phyloP scores from a whole-genome alignment of 805 yeast genomes.

The Saccharomycopsis oosterbeekiorum region DNA sequence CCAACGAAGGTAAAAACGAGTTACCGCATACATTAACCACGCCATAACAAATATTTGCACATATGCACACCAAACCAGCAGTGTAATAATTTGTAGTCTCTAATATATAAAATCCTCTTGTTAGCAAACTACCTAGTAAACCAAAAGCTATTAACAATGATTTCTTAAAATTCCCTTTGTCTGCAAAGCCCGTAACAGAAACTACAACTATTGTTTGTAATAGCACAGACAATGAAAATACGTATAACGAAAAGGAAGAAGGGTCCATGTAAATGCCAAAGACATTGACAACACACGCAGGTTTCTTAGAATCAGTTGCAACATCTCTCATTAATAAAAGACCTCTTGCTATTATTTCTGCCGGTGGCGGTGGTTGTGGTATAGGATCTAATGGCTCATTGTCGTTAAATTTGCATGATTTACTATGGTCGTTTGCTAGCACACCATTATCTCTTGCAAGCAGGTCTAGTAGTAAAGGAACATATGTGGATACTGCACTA shows the following conservation, averaged over 20 bases:
- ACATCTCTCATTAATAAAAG: conserved; percentile 1
- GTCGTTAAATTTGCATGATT: conserved; percentile 39
- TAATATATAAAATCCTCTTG: conserved; percentile 35
- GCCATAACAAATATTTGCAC: conserved; percentile 64
- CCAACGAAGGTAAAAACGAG: conserved; percentile 57
- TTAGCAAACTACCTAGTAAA: conserved; percentile 44
- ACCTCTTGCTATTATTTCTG: conserved; percentile 21
- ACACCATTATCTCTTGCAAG: conserved; percentile 70
- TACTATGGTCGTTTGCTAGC: conserved; percentile 42
- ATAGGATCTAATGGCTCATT: conserved; percentile 25
- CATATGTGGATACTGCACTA: conserved; percentile 69
- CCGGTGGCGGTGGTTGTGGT: conserved; percentile 25
- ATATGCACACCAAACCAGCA: conserved; percentile 41
- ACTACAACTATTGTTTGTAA: conserved; percentile 64
- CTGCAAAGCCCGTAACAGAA: conserved; percentile 63
- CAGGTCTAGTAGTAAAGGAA: conserved; percentile 61
- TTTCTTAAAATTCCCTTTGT: conserved; percentile 54
- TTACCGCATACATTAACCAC: conserved; percentile 75
- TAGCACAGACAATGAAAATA: conserved; percentile 61
- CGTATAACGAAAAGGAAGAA: conserved; percentile 62
- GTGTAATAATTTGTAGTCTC: conserved; percentile 24
- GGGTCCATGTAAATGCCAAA: conserved; percentile 50
- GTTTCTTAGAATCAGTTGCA: conserved; percentile 11
- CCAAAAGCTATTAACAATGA: conserved; percentile 48
- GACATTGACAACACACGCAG: conserved; percentile 39